These are phyloP conservation scores for Monosporascus sp. DNA, from an alignment of 2,329 filamentous ascomycete species.

Conservation along the genomic window DNA sequence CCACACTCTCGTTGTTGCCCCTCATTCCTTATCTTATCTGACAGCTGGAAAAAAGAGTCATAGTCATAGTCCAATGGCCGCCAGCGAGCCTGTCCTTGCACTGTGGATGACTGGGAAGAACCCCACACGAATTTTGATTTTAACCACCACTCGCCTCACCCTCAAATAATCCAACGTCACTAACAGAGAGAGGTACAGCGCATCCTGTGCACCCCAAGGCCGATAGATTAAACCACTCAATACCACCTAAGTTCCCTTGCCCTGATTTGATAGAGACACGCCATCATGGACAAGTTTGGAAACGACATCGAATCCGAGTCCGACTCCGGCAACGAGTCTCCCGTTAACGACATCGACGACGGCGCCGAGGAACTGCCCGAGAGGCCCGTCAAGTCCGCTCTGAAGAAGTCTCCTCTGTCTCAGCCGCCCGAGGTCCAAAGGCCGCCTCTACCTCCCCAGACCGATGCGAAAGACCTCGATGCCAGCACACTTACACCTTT, in stretches of 20 bases:
- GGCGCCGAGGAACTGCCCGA: slow-evolving; percentile 53
- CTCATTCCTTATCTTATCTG: slow-evolving; percentile 20
- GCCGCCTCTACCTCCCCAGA: slow-evolving; percentile 71
- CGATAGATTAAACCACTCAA: too few species aligned
- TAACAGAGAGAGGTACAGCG: too few species aligned
- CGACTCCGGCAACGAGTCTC: slow-evolving; percentile 58
- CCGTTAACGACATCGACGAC: slow-evolving; percentile 49
- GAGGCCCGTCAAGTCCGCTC: slow-evolving; percentile 72
- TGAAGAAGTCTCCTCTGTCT: slow-evolving; percentile 69
- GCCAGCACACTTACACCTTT: slow-evolving; percentile 74
- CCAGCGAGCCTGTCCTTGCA: background rate
- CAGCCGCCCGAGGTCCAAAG: slow-evolving; percentile 49
- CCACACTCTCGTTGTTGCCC: slow-evolving; percentile 6
- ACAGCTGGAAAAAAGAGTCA: slow-evolving; percentile 12
- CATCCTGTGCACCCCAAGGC: too few species aligned
- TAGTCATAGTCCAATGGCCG: slow-evolving; percentile 6
- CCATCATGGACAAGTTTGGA: slow-evolving; percentile 58
- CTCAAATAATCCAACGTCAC: background rate
- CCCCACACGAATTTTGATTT: slow-evolving; percentile 1
- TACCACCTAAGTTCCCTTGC: too few species aligned
- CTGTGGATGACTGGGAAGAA: background rate
- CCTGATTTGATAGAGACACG: background rate
- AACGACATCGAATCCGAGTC: slow-evolving; percentile 72
- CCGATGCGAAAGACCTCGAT: slow-evolving; percentile 84
- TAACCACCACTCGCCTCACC: slow-evolving; percentile 12